Base-by-base conservation (phyloP, 306 rosid genomes). In the Astragalus glycyphyllos region DNA sequence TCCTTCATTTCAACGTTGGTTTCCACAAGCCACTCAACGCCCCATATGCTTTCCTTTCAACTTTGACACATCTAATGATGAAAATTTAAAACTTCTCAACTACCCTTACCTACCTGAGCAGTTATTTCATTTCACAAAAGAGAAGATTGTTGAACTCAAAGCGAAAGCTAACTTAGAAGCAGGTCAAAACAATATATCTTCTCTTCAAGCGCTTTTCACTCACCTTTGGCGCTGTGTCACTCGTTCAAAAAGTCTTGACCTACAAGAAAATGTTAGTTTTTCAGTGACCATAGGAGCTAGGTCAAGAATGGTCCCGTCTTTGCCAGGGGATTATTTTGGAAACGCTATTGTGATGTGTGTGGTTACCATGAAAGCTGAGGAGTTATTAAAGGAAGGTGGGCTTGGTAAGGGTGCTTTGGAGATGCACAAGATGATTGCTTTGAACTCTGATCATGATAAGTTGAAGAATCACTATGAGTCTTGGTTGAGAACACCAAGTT, bases 181-280 rank as follows among this genome's bases (percentile, higher is more conserved):
- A 17, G 23, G 61, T 10, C 29, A 6, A 5, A n/a, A 32, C 3
- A 73, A 34, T 7, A 64, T 83, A 55, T 80, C 87, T 13, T 83
- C 87, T 0, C 34, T 77, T 16, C 88, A 84, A 61, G 78, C 83
- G 7, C 37, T 81, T 12, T 8, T 70, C 11, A 77, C 80, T 7
- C 88, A 74, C 61, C 47, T 84, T 1, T 84, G 86, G 88, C 59
- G 74, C 2, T 72, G 63, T 10, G 11, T 81, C 8, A 60, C 65
- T 3, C 84, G 82, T 0, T 41, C 29, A 41, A 59, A 66, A 8
- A 12, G 17, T 7, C 45, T 68, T 11, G 34, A 42, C 6, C 68
- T 42, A 8, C 42, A 81, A 29, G 71, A 74, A 11, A 73, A 65
- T 6, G 73, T 69, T 1, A 5, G 6, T 7, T 84, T 71, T 47